Percentiles rank a stretch among this genome's conserved stretches.
These are phyloP conservation scores for Aureobasidium namibiae DNA, from an alignment of 2,329 filamentous ascomycete species.

Conservation along the genomic window DNA sequence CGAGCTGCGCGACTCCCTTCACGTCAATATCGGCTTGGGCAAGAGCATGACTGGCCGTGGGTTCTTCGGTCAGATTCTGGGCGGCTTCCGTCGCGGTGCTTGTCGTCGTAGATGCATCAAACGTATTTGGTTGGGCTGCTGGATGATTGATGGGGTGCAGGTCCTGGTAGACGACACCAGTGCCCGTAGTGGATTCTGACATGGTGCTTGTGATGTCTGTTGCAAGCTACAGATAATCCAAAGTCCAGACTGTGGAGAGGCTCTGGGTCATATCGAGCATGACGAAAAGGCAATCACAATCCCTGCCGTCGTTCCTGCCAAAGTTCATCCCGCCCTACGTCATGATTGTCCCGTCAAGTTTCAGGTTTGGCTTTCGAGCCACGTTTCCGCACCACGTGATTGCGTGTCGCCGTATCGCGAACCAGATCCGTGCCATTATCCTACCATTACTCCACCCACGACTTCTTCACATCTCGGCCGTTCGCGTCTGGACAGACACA, in stretches of 20 bases:
- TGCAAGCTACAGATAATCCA: not conserved
- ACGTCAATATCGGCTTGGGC: conserved; percentile 36
- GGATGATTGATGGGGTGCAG: not conserved
- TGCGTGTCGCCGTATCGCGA: too few relatives aligned
- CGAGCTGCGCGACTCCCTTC: conserved; percentile 37
- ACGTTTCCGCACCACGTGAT: too few relatives aligned
- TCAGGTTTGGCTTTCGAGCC: not conserved
- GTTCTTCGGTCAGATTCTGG: conserved; percentile 30
- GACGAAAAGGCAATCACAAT: conserved; percentile 3
- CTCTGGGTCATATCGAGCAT: not conserved
- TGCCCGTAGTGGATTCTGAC: conserved; percentile 2
- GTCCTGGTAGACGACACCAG: conserved; percentile 1
- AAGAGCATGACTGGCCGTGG: conserved; percentile 41
- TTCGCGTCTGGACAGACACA: too few relatives aligned
- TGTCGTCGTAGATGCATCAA: not conserved
- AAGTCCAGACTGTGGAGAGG: not conserved
- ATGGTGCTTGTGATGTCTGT: not conserved
- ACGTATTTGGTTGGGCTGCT: not conserved
- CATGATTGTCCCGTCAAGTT: not conserved
- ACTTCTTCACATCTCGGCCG: too few relatives aligned
- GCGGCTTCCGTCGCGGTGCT: conserved; percentile 8
- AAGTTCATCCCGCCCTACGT: not conserved
- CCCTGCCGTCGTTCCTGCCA: not conserved
- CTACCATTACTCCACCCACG: too few relatives aligned
- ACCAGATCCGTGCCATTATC: too few relatives aligned